A percentile compares a stretch with the other conserved stretches of the same genome.
Conservation (phyloP, 1,284 basidiomycete species). For the Xanthoconium separans region DNA sequence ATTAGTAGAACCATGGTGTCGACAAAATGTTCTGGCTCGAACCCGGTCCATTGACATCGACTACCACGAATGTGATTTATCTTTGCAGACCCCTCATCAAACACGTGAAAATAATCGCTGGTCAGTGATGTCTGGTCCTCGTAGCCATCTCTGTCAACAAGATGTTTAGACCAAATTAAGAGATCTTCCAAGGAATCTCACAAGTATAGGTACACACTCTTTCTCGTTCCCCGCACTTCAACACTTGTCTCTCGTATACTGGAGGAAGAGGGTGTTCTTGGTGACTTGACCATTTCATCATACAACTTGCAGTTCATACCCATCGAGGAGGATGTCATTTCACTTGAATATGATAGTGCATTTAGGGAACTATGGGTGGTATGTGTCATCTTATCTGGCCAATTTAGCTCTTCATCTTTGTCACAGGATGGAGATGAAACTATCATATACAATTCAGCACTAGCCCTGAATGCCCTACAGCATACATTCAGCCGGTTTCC, state of each 20-base stretch:
- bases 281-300: constrained; percentile 81
- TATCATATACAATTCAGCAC: constrained; percentile 83
- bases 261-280: constrained; percentile 90
- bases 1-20: constrained; percentile 87
- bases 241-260: constrained; percentile 82
- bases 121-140: constrained; percentile 43
- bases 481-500: constrained; percentile 89
- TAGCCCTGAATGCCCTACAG: constrained; percentile 86
- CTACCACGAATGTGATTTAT: constrained; percentile 90
- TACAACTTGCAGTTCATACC: constrained; percentile 95
- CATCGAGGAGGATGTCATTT: constrained; percentile 87
- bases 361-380: constrained; percentile 89
- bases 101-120: constrained; percentile 87
- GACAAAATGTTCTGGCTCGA: constrained; percentile 99
- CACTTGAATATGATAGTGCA: constrained; percentile 80
- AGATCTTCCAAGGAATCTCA: constrained; percentile 63
- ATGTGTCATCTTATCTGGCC: constrained; percentile 28
- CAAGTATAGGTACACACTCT: constrained; percentile 84
- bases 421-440: constrained; percentile 91
- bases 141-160: constrained; percentile 8
- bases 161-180: constrained; percentile 80
- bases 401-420: constrained; percentile 5
- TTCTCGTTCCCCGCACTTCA: constrained; percentile 87
- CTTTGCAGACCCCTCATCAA: constrained; percentile 87
- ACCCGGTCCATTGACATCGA: constrained; percentile 76